These are phyloP conservation scores for Botrytis porri DNA, from an alignment of 2,329 filamentous ascomycete species.

Conservation along the genomic window DNA sequence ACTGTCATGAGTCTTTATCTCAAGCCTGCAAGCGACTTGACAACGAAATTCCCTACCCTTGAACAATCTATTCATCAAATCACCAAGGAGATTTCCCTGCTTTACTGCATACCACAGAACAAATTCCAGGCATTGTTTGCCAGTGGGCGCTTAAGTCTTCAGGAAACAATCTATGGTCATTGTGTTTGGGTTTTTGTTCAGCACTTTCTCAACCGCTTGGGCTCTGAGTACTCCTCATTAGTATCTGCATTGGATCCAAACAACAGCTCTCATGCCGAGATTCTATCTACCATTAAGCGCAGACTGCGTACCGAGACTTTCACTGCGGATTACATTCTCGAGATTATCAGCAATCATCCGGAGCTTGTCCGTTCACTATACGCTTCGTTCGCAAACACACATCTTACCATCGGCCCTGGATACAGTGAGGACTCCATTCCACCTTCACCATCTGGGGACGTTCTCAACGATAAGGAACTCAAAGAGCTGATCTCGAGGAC, in stretches of 20 bases:
- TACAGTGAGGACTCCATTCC: constrained; percentile 52
- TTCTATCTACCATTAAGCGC: constrained; percentile 92
- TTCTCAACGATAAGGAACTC: constrained; percentile 71
- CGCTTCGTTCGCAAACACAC: constrained; percentile 84
- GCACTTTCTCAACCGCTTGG: constrained; percentile 92
- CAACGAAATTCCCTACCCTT: constrained; percentile 68
- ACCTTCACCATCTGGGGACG: constrained; percentile 58
- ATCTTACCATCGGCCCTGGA: constrained; percentile 58
- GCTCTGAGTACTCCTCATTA: constrained; percentile 85
- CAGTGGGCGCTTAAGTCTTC: constrained; percentile 79
- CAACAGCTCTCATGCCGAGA: constrained; percentile 77
- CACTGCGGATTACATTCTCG: constrained; percentile 94
- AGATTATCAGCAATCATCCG: constrained; percentile 92
- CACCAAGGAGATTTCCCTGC: constrained; percentile 93
- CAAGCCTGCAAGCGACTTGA: constrained; percentile 62
- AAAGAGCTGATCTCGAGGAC: constrained; percentile 75
- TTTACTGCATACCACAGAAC: constrained; percentile 98
- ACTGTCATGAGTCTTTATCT: constrained; percentile 96
- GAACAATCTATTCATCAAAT: constrained; percentile 97
- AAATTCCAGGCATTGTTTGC: constrained; percentile 91
- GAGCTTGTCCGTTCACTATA: constrained; percentile 84
- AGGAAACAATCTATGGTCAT: constrained; percentile 96
- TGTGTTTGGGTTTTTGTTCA: constrained; percentile 97
- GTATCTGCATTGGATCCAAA: constrained; percentile 74
- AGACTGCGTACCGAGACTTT: constrained; percentile 94